These are phyloP conservation scores for Clonostachys byssicola DNA, from an alignment of 2,329 filamentous ascomycete species.

Conservation along the genomic window DNA sequence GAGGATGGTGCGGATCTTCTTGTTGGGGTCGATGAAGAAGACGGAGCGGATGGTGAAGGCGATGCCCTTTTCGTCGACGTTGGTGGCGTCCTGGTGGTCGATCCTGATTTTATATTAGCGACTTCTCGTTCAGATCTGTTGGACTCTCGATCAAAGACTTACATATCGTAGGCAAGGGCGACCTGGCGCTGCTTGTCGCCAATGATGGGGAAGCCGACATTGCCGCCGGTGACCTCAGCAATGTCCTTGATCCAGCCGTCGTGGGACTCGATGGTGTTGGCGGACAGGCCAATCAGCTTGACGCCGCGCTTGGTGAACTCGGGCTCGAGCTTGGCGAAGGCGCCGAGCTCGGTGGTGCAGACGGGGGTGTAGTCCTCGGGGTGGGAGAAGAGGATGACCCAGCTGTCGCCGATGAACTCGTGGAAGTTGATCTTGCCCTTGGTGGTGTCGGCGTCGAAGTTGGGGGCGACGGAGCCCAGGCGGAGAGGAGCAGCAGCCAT, in stretches of 20 bases:
- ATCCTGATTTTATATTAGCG: too few species aligned
- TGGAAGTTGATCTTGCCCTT: constrained; percentile 77
- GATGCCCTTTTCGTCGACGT: constrained; percentile 76
- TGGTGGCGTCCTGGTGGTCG: constrained; percentile 76
- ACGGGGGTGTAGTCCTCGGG: constrained; percentile 91
- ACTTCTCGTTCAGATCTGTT: too few species aligned
- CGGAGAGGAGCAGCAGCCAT: constrained; percentile 43
- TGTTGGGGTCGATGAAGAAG: constrained; percentile 90
- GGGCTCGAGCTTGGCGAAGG: constrained; percentile 82
- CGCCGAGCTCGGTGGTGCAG: constrained; percentile 92
- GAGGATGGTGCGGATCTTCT: constrained; percentile 90
- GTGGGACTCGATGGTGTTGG: constrained; percentile 82
- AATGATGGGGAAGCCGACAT: constrained; percentile 74
- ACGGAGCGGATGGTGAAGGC: constrained; percentile 94
- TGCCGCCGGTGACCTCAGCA: constrained; percentile 69
- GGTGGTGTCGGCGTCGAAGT: constrained; percentile 81
- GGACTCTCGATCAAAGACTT: too few species aligned
- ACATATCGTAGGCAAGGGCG: constrained; percentile 76
- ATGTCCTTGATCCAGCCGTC: constrained; percentile 89
- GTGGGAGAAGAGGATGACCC: constrained; percentile 82
- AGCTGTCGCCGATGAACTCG: constrained; percentile 73
- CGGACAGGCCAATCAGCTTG: constrained; percentile 87
- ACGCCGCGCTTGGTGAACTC: constrained; percentile 85
- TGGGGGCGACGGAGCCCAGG: constrained; percentile 65
- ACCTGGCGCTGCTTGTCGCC: constrained; percentile 76